Conservation (phyloP, 768 basidiomycete genomes). For the Lentinus brumalis region DNA sequence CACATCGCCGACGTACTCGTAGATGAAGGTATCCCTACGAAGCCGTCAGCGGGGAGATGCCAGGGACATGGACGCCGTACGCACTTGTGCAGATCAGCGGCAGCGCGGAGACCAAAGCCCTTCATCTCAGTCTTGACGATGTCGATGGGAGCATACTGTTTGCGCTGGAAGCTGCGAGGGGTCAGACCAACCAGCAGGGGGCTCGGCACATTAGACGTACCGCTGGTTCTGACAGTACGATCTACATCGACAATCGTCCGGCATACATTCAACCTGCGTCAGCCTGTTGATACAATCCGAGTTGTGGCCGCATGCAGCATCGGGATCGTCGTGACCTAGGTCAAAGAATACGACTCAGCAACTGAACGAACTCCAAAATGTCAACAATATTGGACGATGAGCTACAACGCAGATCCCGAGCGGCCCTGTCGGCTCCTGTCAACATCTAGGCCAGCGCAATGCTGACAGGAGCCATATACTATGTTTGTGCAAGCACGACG, state of each 20-base stretch:
- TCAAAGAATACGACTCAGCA: background rate
- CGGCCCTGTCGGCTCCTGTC: no score
- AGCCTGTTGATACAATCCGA: constrained; percentile 97
- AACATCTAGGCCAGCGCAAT: no score
- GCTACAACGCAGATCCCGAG: no score
- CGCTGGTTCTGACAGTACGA: constrained; percentile 89
- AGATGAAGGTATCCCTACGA: constrained; percentile 85
- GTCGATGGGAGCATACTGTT: constrained; percentile 82
- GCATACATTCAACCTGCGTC: constrained; percentile 95
- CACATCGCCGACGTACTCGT: constrained; percentile 98
- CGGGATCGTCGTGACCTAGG: constrained; percentile 58
- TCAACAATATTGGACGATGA: no score
- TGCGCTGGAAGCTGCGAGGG: constrained; percentile 75
- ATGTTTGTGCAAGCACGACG: no score
- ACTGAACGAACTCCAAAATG: no score
- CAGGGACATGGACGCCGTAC: constrained; percentile 28
- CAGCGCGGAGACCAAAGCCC: constrained; percentile 90
- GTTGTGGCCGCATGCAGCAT: constrained; percentile 77
- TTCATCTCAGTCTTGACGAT: constrained; percentile 95
- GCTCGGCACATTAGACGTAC: constrained; percentile 40
- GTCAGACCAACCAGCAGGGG: background rate
- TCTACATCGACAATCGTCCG: constrained; percentile 84
- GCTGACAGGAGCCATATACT: no score
- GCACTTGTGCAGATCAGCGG: constrained; percentile 62
- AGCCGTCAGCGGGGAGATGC: background rate